Base-by-base conservation (phyloP, 768 basidiomycete species). In the Melanogaster broomeanus region DNA sequence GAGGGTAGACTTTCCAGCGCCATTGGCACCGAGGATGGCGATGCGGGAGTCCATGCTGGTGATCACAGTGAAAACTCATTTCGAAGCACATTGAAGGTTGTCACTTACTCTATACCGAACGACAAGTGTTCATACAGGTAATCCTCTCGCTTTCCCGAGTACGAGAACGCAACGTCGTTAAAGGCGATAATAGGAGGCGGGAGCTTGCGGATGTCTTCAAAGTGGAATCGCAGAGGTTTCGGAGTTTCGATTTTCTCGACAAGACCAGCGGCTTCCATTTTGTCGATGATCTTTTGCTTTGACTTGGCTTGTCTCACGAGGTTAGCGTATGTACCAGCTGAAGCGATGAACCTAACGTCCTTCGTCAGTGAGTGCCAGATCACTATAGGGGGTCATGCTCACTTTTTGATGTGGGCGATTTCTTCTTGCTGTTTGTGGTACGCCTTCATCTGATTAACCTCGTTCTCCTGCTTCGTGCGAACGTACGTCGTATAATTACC, bases 281-380 rank as follows among this genome's bases (percentile, higher is more conserved):
- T 99, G 80, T 99, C 96, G 73, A 99, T 96, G 57, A 99, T 98
- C 82, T 99, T 99, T 73, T 99, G 96, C 71, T 99, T 99, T 45
- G 95, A 98, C 76, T 99, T 98, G 60, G 96, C 96, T 72, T 99
- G 96, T 65, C 88, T 92, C 63, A 99, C 96, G 59, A 99, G 83
- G 72, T 99, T 99, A 61, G 96, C 97, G 68, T 98, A 99, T 31
- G 96, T 99, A 83, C 96, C 96, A 31, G 96, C 96, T n/a, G 93
- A 95, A 7, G 97, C 93, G 60, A 98, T 98, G 82, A 98, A 98
- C 66, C 93, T 87, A 22, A 21, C 21, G 7, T 3, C 7, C 27
- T 38, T 12, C 34, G 56, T 59, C 37, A 61, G 58, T 37, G 16
- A 57, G 37, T 42, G 22, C 19, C 16, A 34, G 19, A 53, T 24